Conservation (phyloP, 805 yeast genomes). For the Barnettozyma vustinii region DNA sequence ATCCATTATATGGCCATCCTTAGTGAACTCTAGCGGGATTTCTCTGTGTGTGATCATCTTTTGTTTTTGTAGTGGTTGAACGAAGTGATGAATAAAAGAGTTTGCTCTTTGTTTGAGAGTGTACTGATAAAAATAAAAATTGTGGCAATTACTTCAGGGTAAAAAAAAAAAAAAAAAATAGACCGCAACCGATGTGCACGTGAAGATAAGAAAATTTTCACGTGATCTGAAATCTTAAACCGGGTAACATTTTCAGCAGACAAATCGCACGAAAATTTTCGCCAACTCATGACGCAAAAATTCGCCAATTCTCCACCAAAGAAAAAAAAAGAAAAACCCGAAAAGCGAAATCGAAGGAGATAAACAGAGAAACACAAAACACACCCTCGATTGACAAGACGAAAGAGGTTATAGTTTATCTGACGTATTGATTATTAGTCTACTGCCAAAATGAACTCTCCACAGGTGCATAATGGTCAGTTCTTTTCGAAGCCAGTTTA, state of each 20-base stretch:
- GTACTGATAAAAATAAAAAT: neutral
- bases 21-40: neutral
- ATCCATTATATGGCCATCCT: neutral
- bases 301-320: neutral
- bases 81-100: neutral
- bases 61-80: neutral
- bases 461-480: constrained; percentile 15
- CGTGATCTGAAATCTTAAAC: neutral
- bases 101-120: neutral
- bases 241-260: neutral
- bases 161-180: neutral
- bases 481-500: constrained; percentile 18
- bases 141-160: neutral
- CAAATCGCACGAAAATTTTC: neutral
- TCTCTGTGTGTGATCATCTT: neutral
- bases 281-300: neutral
- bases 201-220: neutral
- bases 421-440: no score
- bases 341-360: neutral
- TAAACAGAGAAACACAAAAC: neutral
- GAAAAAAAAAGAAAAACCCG: neutral
- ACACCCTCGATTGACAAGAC: neutral
- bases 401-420: neutral
- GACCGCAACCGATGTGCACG: neutral
- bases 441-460: constrained; percentile 17